Base-by-base conservation (phyloP, 164 flowering plant genomes). In the Cinnamomum chago region DNA sequence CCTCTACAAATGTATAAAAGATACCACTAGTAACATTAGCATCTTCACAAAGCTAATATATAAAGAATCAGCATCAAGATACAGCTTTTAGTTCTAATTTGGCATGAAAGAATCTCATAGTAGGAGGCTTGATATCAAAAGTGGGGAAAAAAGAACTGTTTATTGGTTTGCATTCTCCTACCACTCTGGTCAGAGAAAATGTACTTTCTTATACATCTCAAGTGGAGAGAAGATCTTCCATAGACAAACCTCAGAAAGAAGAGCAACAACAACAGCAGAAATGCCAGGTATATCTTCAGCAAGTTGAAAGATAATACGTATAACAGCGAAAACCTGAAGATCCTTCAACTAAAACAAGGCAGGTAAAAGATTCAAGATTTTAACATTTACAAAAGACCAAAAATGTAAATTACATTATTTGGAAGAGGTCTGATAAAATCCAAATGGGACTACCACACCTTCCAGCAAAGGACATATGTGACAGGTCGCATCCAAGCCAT, bases 261-360 rank as follows among this genome's bases (percentile, higher is more conserved):
- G 86, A 68, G 99, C 99, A 82, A 91, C 94, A 72, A 92, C 97
- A 74, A 94, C 95, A 76, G 99, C 99, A 83, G 99, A 92, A 71
- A 94, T 92, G 81, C 99, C 92, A 55, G 99, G 99, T 52, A 96
- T 96, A 83, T 96, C 99, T 70, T 96, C 98, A 75, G 94, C 77
- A 55, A 94, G 97, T 89, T 96, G 99, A 82, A 96, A 96, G 70
- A 96, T 96, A 55, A 92, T 98, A 75, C 97, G 98, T 67, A 86
- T 73, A 77, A 96, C 90, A 73, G 98, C 91, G 76, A 88, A 96
- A 80, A 96, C 97, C 81, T 92, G 89, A 79, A 96, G 97, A 86
- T 96, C 94, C 87, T 96, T 96, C 88, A 96, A 81, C 99, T 96
- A 84, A 22, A 13, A 3, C 70, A 58, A 25, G 55, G 66, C 33